These are phyloP conservation scores for Pyracantha coccinea DNA, from an alignment of 331 rosid genomes.

Conservation along the genomic window DNA sequence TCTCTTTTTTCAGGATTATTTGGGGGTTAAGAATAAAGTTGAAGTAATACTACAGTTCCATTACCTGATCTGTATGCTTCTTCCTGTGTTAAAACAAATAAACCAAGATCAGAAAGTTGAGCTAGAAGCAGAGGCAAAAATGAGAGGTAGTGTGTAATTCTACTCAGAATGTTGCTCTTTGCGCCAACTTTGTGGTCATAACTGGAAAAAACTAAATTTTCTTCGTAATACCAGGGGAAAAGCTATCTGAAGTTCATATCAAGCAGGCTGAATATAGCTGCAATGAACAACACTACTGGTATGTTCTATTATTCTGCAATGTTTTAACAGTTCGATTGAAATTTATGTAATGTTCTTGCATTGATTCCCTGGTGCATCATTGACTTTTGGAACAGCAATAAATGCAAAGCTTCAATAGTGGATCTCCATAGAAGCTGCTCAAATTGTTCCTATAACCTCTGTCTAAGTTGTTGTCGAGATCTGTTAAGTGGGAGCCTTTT, in stretches of 20 bases:
- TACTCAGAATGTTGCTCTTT: constrained; percentile 5
- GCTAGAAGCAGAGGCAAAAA: constrained; percentile 62
- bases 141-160: constrained; percentile 41
- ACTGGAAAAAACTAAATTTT: not conserved
- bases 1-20: constrained; percentile 53
- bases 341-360: constrained; percentile 12
- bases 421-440: constrained; percentile 94
- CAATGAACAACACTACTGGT: constrained; percentile 56
- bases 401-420: constrained; percentile 62
- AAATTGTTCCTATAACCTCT: constrained; percentile 74
- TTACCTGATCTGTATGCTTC: constrained; percentile 82
- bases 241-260: constrained; percentile 52
- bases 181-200: constrained; percentile 1
- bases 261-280: constrained; percentile 53
- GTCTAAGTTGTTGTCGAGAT: constrained; percentile 66
- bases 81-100: constrained; percentile 78
- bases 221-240: constrained; percentile 45
- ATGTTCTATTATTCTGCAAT: constrained; percentile 12
- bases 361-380: constrained; percentile 21
- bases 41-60: constrained; percentile 70
- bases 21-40: constrained; percentile 45
- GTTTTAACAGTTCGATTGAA: constrained; percentile 6
- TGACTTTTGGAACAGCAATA: constrained; percentile 54
- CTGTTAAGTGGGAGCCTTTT: constrained; percentile 33
- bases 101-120: constrained; percentile 55